These are phyloP conservation scores for Acacia concinna DNA, from an alignment of 331 rosid species.

Conservation along the genomic window DNA sequence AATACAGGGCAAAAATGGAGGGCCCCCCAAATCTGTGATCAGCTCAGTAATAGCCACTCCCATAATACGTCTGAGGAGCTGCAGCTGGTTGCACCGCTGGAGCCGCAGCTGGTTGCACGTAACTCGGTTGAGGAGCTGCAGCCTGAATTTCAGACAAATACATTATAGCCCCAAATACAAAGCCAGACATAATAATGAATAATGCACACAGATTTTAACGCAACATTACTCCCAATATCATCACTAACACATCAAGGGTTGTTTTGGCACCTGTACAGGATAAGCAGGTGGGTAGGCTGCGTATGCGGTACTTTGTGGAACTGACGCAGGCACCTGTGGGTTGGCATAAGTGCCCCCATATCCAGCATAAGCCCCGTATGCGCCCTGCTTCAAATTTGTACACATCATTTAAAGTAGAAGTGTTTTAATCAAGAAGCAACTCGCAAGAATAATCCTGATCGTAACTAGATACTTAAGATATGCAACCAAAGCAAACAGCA, in stretches of 20 bases:
- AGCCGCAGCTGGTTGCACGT: slow-evolving; percentile 73
- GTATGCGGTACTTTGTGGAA: slow-evolving; percentile 69
- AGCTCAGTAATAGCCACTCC: slow-evolving; percentile 62
- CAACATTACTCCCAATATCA: not conserved
- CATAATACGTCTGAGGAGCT: slow-evolving; percentile 85
- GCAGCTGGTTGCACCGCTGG: slow-evolving; percentile 53
- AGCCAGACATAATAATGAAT: not conserved
- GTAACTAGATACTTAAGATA: not conserved
- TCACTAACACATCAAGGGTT: not conserved
- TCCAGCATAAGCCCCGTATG: slow-evolving; percentile 74
- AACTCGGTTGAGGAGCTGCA: slow-evolving; percentile 64
- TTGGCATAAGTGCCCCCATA: slow-evolving; percentile 68
- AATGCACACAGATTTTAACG: not conserved
- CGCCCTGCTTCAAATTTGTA: slow-evolving; percentile 52
- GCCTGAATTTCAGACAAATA: slow-evolving; percentile 12
- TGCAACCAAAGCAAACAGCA: not conserved
- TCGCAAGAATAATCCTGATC: not conserved
- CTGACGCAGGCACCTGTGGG: slow-evolving; percentile 60
- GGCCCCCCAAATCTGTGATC: slow-evolving; percentile 19
- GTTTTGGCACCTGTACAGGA: slow-evolving; percentile 73
- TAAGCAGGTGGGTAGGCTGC: slow-evolving; percentile 84
- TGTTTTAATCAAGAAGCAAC: not conserved
- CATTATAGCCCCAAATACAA: not conserved
- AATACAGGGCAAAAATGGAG: slow-evolving; percentile 40
- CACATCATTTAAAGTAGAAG: not conserved